Evolutionary conservation across 805 yeast genomes (phyloP), one percentile per base, ranked within the genome.

Genomic region (Schwanniomyces yamadae): DNA sequence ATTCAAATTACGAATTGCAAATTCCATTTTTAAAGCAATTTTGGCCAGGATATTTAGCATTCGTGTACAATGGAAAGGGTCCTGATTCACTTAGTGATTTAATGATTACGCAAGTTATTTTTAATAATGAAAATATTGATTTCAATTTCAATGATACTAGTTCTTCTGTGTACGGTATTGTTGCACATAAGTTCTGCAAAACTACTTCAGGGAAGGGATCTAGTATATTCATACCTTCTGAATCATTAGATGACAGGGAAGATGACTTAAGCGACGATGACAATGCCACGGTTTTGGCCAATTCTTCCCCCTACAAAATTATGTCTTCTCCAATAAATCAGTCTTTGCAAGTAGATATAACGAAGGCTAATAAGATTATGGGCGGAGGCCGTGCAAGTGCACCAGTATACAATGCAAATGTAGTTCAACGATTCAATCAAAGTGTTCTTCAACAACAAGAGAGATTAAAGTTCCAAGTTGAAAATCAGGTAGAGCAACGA

Each of bases 281-380:
- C 21, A 63, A 64, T 38, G 71, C 59, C 28, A 67, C 73, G 1
- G 68, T 65, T 6, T 30, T 66, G 8, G 73, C 69, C 1, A 61
- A 63, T 30, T 60, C 71, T 2, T 66, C 72, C 6, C 73, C 73
- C 1, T 42, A 44, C 11, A 56, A 54, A 35, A 28, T 48, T 1
- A 14, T 21, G 12, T 52, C 62, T 5, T 60, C 63, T 0, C 24
- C 18, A 9, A 15, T 16, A 11, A 27, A 16, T 16, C 33, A 36
- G 21, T 31, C 39, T 6, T 40, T 55, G 21, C 44, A 39, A 22
- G 45, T 55, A 17, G 60, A 57, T 33, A 39, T 43, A 7, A 26
- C 29, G 3, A 37, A 36, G 18, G 51, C 55, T 13, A 44, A 41
- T 25, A 20, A 16, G 4, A 17, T 43, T 6, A 23, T 18, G 15